A percentile compares a stretch with the other conserved stretches of the same genome.
These are phyloP conservation scores for Hypsizygus marmoreus DNA, from an alignment of 768 basidiomycete species.

Conservation along the genomic window DNA sequence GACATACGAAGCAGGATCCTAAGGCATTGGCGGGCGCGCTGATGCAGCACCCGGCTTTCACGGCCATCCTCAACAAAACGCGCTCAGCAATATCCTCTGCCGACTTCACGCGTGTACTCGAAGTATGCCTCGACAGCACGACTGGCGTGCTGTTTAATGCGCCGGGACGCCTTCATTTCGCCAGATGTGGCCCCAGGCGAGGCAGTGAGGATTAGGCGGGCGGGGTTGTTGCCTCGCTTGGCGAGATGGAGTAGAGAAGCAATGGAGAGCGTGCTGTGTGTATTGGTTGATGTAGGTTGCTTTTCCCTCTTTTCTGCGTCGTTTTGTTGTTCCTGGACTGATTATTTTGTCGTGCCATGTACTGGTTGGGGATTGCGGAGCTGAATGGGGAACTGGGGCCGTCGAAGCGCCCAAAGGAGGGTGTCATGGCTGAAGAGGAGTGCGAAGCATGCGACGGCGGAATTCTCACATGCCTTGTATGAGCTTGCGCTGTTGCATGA, in stretches of 20 bases:
- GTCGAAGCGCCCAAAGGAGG: constrained; percentile 87
- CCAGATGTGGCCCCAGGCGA: constrained; percentile 25
- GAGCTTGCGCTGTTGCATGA: constrained; percentile 94
- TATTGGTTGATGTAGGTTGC: constrained; percentile 83
- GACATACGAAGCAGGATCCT: too few relatives aligned
- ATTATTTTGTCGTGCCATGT: constrained; percentile 93
- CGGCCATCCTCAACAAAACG: constrained; percentile 69
- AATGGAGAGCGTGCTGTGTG: constrained; percentile 71
- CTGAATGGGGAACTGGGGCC: constrained; percentile 93
- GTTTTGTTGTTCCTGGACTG: not conserved
- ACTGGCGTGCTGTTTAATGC: constrained; percentile 63
- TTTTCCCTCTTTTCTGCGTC: not conserved
- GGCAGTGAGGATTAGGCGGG: constrained; percentile 64
- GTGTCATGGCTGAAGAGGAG: constrained; percentile 98
- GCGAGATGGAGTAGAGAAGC: constrained; percentile 76
- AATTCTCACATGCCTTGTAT: constrained; percentile 95
- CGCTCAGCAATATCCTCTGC: constrained; percentile 59
- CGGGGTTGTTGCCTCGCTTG: constrained; percentile 78
- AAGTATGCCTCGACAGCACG: constrained; percentile 71
- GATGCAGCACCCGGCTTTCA: constrained; percentile 51
- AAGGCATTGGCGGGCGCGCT: constrained; percentile 22
- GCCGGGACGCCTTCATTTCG: constrained; percentile 57
- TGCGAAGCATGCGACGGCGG: constrained; percentile 90
- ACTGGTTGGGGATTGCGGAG: constrained; percentile 93
- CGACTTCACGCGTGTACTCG: constrained; percentile 72